Percentiles rank a stretch among this genome's conserved stretches.
Evolutionary conservation across 75 land plant genomes (phyloP).

Genomic region (Picea glauca): DNA sequence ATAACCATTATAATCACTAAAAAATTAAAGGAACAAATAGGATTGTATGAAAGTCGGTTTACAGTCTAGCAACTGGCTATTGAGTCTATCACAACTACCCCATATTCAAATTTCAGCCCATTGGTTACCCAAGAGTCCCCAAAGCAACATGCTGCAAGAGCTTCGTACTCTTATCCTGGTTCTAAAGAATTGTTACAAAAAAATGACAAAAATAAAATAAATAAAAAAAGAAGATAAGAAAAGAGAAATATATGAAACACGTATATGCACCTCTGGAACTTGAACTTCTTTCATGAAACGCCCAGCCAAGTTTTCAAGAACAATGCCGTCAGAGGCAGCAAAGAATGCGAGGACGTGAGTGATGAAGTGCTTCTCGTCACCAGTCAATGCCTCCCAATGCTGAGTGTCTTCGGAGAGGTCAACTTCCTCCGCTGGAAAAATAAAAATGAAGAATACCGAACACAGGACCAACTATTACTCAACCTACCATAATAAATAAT

Average conservation of each 20-base stretch:
- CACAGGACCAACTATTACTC: no score
- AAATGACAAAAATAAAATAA: no score
- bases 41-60: no score
- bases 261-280: slow-evolving; percentile 49
- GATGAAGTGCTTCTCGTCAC: slow-evolving; percentile 79
- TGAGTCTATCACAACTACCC: background rate
- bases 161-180: no score
- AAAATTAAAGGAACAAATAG: no score
- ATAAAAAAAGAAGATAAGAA: background rate
- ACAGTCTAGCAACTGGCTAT: background rate
- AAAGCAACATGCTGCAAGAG: no score
- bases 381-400: slow-evolving; percentile 66
- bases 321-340: slow-evolving; percentile 96
- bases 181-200: no score
- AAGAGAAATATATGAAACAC: background rate
- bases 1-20: background rate
- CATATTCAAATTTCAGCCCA: background rate
- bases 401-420: background rate
- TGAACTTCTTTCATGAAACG: slow-evolving; percentile 92
- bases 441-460: no score
- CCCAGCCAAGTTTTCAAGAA: slow-evolving; percentile 82
- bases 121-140: no score
- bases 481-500: no score
- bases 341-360: slow-evolving; percentile 90
- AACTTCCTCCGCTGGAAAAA: background rate